Conservation (phyloP, 2,329 filamentous ascomycete species). For the Pseudonectria buxi region DNA sequence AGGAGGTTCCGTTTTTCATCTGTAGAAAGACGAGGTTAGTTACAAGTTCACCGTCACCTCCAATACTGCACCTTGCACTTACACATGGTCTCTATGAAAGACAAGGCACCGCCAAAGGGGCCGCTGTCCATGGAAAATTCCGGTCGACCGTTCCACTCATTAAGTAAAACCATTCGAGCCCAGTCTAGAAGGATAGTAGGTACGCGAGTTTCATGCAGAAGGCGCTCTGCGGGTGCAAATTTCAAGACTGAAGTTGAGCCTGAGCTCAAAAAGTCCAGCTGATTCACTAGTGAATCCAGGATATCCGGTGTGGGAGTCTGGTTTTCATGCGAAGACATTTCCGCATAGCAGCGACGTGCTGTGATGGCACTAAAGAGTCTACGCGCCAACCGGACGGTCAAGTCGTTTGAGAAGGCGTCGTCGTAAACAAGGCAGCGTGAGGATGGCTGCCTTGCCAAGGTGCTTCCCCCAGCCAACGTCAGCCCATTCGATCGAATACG, state of each 20-base stretch:
- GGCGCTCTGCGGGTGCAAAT: constrained; percentile 45
- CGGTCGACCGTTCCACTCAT: constrained; percentile 73
- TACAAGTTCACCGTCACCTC: not conserved
- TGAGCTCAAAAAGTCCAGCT: constrained; percentile 46
- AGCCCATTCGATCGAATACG: constrained; percentile 50
- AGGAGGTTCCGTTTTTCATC: constrained; percentile 58
- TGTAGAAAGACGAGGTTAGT: constrained; percentile 17
- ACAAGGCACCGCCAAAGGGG: constrained; percentile 69
- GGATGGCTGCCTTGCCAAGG: constrained; percentile 39
- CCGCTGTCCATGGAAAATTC: constrained; percentile 59
- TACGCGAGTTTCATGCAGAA: constrained; percentile 49
- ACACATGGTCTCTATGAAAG: constrained; percentile 67
- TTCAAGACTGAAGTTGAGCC: constrained; percentile 39
- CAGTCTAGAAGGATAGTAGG: constrained; percentile 60
- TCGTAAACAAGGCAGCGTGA: constrained; percentile 53
- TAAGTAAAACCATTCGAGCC: constrained; percentile 67
- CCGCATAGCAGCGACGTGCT: constrained; percentile 44
- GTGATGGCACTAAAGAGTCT: constrained; percentile 52
- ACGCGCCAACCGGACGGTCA: constrained; percentile 51
- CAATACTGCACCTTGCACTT: constrained; percentile 29
- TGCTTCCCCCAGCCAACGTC: constrained; percentile 39
- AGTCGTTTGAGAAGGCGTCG: constrained; percentile 55
- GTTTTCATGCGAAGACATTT: constrained; percentile 33
- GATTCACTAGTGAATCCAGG: constrained; percentile 42
- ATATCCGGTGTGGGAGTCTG: constrained; percentile 33